Base-by-base conservation (phyloP, 352 stramenopile species). In the Globisporangium canariense region DNA sequence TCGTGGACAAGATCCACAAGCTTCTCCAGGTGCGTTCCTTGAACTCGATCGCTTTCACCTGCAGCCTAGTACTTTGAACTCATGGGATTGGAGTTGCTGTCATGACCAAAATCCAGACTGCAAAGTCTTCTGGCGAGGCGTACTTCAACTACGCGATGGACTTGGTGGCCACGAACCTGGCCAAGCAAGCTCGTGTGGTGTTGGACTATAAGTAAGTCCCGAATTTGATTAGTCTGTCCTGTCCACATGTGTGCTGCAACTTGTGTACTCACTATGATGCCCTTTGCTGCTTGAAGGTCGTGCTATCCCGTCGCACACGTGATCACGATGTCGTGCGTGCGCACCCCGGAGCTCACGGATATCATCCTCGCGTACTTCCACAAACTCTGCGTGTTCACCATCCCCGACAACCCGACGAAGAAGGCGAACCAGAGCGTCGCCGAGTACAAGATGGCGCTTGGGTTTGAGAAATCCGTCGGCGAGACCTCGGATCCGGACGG, bases 91-190 rank as follows among this genome's bases (percentile, higher is more conserved):
- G 9, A 45, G 30, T 25, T 56, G 14, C 28, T 65, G 45, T 36
- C 25, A 25, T 9, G 10, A 38, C 5, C 32, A 53, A 14, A 47
- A 58, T 66, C 22, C 56, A 93, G 73, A 86, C 73, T 18, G 80
- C 84, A 10, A 83, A 77, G 43, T 68, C 61, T 2, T 79, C 74
- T 28, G 78, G 82, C 22, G 78, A 88, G 7, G 66, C 72, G 47
- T 85, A 82, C 59, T 91, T 91, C 61, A 83, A 86, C 64, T 91
- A 87, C 43, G 80, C 84, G 36, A 69, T 93, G 34, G 75, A 91
- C 65, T 62, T 93, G 52, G 80, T 93, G 14, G 84, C 77, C 8
- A 86, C 68, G 11, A 90, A 90, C 56, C 60, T 93, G 25, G 80
- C 77, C 30, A 90, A 90, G 62, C 84, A 91, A 62, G 77, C 86